phyloP scores from a whole-genome alignment of 805 yeast genomes.

The Yueomyces sp. region DNA sequence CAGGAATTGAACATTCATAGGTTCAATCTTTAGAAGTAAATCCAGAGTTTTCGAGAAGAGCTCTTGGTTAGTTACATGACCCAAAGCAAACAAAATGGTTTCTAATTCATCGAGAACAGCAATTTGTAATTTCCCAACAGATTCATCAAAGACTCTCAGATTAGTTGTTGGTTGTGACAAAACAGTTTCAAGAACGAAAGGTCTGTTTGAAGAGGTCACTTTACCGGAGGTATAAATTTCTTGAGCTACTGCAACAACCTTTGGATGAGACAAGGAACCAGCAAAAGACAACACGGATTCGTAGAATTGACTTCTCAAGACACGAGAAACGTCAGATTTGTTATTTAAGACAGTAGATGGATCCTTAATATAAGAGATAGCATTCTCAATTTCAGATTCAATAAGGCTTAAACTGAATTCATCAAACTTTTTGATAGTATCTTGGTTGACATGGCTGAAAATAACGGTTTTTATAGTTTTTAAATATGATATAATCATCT shows the following conservation, averaged over 20 bases:
- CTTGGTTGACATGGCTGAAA: slow-evolving; percentile 12
- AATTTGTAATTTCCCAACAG: slow-evolving; percentile 28
- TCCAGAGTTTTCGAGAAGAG: slow-evolving; percentile 26
- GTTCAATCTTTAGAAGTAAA: slow-evolving; percentile 26
- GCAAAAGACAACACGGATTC: slow-evolving; percentile 4
- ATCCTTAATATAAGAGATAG: slow-evolving; percentile 24
- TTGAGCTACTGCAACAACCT: slow-evolving; percentile 2
- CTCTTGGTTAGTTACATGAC: slow-evolving; percentile 27
- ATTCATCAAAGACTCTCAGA: slow-evolving; percentile 22
- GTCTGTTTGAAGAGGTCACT: slow-evolving; percentile 8
- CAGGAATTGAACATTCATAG: slow-evolving; percentile 45
- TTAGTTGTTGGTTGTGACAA: slow-evolving; percentile 26
- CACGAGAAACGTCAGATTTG: slow-evolving; percentile 11
- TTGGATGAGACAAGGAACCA: slow-evolving; percentile 5
- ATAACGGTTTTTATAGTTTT: slow-evolving; percentile 3
- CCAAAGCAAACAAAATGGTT: slow-evolving; percentile 35
- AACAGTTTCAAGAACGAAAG: slow-evolving; percentile 31
- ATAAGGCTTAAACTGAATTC: slow-evolving; percentile 23
- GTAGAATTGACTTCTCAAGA: slow-evolving; percentile 23
- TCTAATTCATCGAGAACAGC: slow-evolving; percentile 43
- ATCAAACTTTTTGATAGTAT: slow-evolving; percentile 11
- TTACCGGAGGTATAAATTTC: slow-evolving; percentile 1
- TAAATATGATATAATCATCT: slow-evolving; percentile 23
- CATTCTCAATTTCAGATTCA: slow-evolving; percentile 35
- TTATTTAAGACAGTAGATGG: slow-evolving; percentile 19